Evolutionary conservation across 2,329 filamentous ascomycete genomes (phyloP), one percentile per base, ranked within the genome.

Genomic region (Pezicula neosporulosa): DNA sequence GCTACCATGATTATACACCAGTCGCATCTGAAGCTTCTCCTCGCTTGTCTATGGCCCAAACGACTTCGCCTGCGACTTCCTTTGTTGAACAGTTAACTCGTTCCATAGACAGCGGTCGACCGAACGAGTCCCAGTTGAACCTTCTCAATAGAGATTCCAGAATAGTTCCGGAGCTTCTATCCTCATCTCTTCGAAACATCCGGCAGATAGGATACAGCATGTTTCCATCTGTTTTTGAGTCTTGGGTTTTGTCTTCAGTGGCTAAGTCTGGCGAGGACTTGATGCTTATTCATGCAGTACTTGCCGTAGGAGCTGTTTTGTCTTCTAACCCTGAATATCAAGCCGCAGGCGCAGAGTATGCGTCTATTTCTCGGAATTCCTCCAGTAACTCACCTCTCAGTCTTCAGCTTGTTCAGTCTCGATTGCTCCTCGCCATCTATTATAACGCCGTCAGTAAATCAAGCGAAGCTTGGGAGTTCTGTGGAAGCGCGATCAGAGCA

Each of bases 351-450:
- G 72, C 70, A 52, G 66, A 70, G 18, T 83, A 78, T 59, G 72
- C 74, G 9, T 68, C 72, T 36, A 78, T 86, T 46, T 82, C 83
- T 4, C 73, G 78, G 44, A 81, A 81, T 60, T 83, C 82, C 2
- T 72, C 77, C 41, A 72, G 78, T 39, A 72, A 76, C 53, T 76
- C 80, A 18, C 71, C 64, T 7, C 76, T 82, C 52, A 80, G 72
- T 50, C 67, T 90, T 45, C 83, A 89, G 57, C 70, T 89, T 42
- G 81, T 85, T 12, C 87, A 90, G 63, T 80, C 78, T 44, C 78
- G 83, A 49, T 70, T 90, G n/a, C 72, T 89, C 15, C 74, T 90
- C 37, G 78, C 81, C 18, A 68, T 89, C 6, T 88, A 86, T 67
- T 81, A 84, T 57, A 81, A 85, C 53, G 80, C 85, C 1, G 76